These are phyloP conservation scores for Leptographium lundbergii DNA, from an alignment of 2,329 filamentous ascomycete species.

Conservation along the genomic window DNA sequence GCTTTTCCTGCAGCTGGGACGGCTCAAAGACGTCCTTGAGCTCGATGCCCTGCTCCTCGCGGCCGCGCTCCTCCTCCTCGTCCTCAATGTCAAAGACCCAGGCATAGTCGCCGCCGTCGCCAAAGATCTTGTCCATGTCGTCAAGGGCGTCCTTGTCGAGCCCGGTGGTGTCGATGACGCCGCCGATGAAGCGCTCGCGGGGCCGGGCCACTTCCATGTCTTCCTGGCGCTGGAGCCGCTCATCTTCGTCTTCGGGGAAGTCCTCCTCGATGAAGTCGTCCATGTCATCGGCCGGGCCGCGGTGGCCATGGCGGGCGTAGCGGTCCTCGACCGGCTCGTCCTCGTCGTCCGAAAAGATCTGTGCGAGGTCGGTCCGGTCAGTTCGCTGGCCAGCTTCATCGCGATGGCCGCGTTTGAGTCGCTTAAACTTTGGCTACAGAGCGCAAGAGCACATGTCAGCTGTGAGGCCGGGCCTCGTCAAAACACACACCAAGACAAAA, in stretches of 20 bases:
- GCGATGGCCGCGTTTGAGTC: conserved; percentile 82
- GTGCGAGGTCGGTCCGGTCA: conserved; percentile 62
- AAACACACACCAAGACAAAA: conserved; percentile 12
- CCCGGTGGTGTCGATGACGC: conserved; percentile 66
- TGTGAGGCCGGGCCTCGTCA: background rate
- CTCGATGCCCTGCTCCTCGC: conserved; percentile 74
- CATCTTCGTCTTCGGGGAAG: conserved; percentile 75
- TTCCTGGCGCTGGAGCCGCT: conserved; percentile 61
- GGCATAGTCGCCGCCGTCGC: conserved; percentile 88
- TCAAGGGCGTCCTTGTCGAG: conserved; percentile 87
- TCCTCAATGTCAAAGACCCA: conserved; percentile 88
- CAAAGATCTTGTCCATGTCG: conserved; percentile 93
- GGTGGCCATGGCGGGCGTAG: conserved; percentile 39
- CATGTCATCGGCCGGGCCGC: conserved; percentile 63
- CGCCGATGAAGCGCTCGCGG: conserved; percentile 54
- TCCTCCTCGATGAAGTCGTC: conserved; percentile 97
- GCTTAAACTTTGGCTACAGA: conserved; percentile 77
- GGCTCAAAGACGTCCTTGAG: conserved; percentile 98
- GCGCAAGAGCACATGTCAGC: conserved; percentile 9
- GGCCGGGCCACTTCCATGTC: conserved; percentile 82
- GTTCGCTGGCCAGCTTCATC: conserved; percentile 54
- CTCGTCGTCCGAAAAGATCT: conserved; percentile 95
- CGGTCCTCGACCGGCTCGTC: conserved; percentile 53
- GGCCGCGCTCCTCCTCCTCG: conserved; percentile 65
- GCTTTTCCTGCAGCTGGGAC: conserved; percentile 83